Percentiles rank a stretch among this genome's conserved stretches.
Evolutionary conservation across 2,329 filamentous ascomycete species (phyloP).

Genomic region (Cladophialophora yegresii): DNA sequence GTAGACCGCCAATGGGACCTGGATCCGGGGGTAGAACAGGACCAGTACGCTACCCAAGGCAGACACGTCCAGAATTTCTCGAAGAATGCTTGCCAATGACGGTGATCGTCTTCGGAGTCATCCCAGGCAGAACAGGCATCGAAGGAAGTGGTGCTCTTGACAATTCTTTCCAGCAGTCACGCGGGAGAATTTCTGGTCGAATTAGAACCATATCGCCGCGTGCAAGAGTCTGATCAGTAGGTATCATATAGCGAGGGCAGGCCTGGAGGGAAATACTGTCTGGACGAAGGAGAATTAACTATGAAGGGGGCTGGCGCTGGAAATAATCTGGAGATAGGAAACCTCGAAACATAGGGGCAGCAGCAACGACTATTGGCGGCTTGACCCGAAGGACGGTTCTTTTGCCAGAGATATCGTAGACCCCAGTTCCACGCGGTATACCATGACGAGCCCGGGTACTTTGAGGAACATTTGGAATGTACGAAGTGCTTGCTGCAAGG

Average conservation of each 20-base stretch:
- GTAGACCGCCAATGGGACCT: constrained; percentile 22
- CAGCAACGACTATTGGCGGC: constrained; percentile 4
- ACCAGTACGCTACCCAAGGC: constrained; percentile 17
- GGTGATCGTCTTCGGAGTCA: constrained; percentile 8
- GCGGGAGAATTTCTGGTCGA: constrained; percentile 3
- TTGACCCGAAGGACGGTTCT: neutral
- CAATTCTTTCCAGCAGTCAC: constrained; percentile 16
- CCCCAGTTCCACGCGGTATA: neutral
- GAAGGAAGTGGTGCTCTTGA: constrained; percentile 11
- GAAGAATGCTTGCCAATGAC: constrained; percentile 20
- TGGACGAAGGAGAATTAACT: constrained; percentile 8
- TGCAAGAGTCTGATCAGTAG: constrained; percentile 18
- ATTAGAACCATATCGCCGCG: constrained; percentile 2
- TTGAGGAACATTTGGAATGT: constrained; percentile 9
- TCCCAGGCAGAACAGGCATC: constrained; percentile 27
- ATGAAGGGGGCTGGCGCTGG: neutral
- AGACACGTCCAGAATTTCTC: constrained; percentile 20
- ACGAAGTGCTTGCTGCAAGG: constrained; percentile 14
- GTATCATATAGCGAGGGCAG: constrained; percentile 3
- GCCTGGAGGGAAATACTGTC: neutral
- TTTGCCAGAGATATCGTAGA: constrained; percentile 2
- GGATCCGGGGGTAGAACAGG: constrained; percentile 7
- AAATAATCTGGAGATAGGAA: constrained; percentile 4
- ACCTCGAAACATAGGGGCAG: constrained; percentile 1
- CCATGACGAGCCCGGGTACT: constrained; percentile 4